Conservation (phyloP, 2,329 filamentous ascomycete species). For the Hymenoscyphus fraxineus region DNA sequence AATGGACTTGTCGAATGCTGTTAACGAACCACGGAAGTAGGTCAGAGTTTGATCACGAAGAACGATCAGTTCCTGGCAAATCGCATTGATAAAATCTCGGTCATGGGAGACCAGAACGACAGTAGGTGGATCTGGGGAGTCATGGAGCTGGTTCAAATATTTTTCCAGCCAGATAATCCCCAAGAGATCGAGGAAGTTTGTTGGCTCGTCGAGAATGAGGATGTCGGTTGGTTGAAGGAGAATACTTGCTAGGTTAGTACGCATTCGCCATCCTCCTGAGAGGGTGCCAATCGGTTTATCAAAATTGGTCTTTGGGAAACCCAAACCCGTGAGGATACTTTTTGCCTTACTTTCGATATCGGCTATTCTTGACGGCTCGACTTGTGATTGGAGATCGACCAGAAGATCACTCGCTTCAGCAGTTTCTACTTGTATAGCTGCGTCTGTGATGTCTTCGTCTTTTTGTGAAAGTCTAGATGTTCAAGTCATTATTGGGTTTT, state of each 20-base stretch:
- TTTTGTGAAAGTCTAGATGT: conserved; percentile 44
- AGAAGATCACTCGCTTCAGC: conserved; percentile 68
- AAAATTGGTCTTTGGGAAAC: conserved; percentile 63
- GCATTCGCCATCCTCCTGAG: conserved; percentile 76
- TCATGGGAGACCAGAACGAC: conserved; percentile 82
- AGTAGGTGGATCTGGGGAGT: conserved; percentile 53
- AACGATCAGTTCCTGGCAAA: conserved; percentile 72
- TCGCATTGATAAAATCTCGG: conserved; percentile 71
- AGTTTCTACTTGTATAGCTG: conserved; percentile 59
- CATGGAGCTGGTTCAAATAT: conserved; percentile 58
- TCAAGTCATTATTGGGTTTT: background rate
- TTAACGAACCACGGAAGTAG: conserved; percentile 72
- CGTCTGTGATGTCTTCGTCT: conserved; percentile 53
- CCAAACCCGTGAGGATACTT: conserved; percentile 64
- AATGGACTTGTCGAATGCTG: conserved; percentile 65
- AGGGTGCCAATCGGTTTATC: conserved; percentile 56
- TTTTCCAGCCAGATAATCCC: conserved; percentile 82
- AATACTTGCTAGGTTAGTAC: conserved; percentile 59
- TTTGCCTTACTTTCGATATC: conserved; percentile 64
- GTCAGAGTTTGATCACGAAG: conserved; percentile 67
- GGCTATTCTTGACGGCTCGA: conserved; percentile 62
- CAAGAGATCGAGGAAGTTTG: conserved; percentile 78
- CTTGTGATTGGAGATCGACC: conserved; percentile 61
- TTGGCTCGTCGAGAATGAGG: conserved; percentile 80
- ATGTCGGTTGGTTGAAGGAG: conserved; percentile 73